Conservation (phyloP, 805 yeast genomes). For the Kodamaea kaohsiungensis region DNA sequence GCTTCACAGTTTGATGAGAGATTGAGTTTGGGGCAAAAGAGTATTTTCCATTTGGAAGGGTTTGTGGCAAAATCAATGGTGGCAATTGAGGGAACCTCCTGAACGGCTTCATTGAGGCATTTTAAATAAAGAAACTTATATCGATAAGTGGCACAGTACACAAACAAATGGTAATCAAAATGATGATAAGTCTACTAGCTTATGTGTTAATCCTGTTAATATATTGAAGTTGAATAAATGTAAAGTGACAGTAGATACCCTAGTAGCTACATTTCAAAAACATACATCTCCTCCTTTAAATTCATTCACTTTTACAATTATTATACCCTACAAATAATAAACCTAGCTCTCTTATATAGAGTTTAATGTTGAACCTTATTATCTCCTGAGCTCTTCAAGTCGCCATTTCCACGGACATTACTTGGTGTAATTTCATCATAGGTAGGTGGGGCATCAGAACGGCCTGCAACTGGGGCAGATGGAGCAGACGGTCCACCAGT, state of each 20-base stretch:
- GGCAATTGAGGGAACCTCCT: conserved; percentile 58
- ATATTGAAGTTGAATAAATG: no score
- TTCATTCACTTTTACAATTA: no score
- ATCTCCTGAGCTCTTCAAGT: conserved; percentile 21
- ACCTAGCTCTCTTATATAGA: background rate
- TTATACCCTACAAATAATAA: background rate
- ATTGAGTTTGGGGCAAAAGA: conserved; percentile 79
- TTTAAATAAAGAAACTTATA: background rate
- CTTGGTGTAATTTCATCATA: conserved; percentile 24
- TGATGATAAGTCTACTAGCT: no score
- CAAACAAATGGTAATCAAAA: no score
- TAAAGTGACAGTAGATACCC: no score
- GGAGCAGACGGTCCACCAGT: background rate
- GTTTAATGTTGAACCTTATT: conserved; percentile 32
- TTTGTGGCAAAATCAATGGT: conserved; percentile 89
- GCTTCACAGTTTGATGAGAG: conserved; percentile 82
- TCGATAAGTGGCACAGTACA: no score
- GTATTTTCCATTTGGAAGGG: conserved; percentile 93
- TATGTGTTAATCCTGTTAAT: no score
- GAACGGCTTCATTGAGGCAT: no score
- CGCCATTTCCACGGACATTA: conserved; percentile 11
- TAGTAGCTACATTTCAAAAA: background rate
- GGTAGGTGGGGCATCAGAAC: conserved; percentile 20
- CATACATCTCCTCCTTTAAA: background rate
- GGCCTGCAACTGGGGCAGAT: background rate